Evolutionary conservation across 495 filamentous ascomycete species (phyloP), one percentile per base, ranked within the genome.

Genomic region (Lineolata rhizophorae): DNA sequence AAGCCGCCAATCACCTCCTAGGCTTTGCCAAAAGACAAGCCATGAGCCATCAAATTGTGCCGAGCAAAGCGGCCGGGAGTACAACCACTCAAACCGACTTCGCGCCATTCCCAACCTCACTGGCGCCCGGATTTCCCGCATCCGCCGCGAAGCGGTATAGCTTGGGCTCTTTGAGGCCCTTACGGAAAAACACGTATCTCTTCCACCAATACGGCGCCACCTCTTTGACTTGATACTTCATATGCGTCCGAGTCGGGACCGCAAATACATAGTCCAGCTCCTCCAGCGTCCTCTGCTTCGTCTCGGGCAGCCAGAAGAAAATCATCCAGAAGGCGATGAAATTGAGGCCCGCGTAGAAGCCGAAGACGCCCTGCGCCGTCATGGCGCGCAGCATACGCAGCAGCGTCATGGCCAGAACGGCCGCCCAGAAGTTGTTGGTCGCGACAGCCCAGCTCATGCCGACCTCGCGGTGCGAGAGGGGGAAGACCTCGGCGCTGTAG

Each of bases 161-260:
- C 27, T 70, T 69, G 50, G 64, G 55, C 18, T 76, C 50, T 34
- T 43, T 42, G 1, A 63, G 65, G 18, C 55, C 41, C 45, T 60
- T 65, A 36, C 56, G 50, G 22, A 61, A 57, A 26, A 85, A 51
- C 20, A 85, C 50, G 36, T 66, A 77, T 18, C 67, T 58, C 47
- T 69, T 71, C 46, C 77, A 43, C 62, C 67, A 84, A 54, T 63
- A 85, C 1, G 69, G 67, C n/a, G 79, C 52, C 2, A 56, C 66
- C 38, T 66, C 58, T 33, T 47, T 61, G 18, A 67, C 19, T 52
- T 87, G 46, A 31, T 54, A 37, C 8, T 18, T 26, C 20, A 54
- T 37, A 38, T 45, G 45, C 18, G 16, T 32, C 16, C 32, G 19
- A 3, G 47, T 50, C 11, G 51, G 49, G 19, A 54, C 37, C 0